Percentiles rank a stretch among this genome's conserved stretches.
Conservation (phyloP, 352 stramenopile genomes). For the Aphanomyces cochlioides region DNA sequence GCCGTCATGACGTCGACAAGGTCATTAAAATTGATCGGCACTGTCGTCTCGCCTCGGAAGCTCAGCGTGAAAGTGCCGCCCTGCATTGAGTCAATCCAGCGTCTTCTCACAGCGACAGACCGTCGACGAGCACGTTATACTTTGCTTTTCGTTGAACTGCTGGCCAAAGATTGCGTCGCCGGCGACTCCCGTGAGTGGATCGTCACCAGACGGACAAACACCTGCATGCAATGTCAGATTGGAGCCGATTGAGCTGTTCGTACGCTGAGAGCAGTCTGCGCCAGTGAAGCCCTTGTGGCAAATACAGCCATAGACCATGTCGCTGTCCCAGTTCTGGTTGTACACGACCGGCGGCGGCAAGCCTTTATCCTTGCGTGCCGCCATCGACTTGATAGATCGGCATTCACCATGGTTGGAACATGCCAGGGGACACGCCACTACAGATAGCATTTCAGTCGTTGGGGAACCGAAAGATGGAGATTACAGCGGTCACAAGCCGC, state of each 20-base stretch:
- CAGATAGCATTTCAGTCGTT: background rate
- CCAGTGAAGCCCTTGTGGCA: slow-evolving; percentile 79
- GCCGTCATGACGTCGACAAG: slow-evolving; percentile 52
- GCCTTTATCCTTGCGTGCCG: slow-evolving; percentile 57
- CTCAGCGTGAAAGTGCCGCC: slow-evolving; percentile 66
- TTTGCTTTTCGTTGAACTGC: slow-evolving; percentile 83
- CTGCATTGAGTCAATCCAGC: slow-evolving; percentile 31
- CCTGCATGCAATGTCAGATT: slow-evolving; percentile 35
- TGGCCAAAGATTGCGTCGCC: slow-evolving; percentile 61
- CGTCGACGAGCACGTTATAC: slow-evolving; percentile 57
- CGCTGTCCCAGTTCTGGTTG: slow-evolving; percentile 71
- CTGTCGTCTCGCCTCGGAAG: slow-evolving; percentile 59
- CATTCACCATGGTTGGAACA: slow-evolving; percentile 68
- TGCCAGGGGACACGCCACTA: slow-evolving; percentile 63
- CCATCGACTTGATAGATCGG: slow-evolving; percentile 61
- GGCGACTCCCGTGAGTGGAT: slow-evolving; percentile 62
- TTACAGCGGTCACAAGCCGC: slow-evolving; percentile 72
- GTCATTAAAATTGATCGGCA: slow-evolving; percentile 58
- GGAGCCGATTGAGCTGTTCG: slow-evolving; percentile 12
- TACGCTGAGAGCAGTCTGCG: slow-evolving; percentile 82
- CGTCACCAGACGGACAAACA: slow-evolving; percentile 53
- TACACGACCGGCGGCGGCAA: slow-evolving; percentile 48
- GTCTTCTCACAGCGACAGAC: slow-evolving; percentile 33
- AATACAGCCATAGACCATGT: slow-evolving; percentile 86
- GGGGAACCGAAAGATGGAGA: slow-evolving; percentile 21